phyloP scores from a whole-genome alignment of 345 rosid genomes.

The Reutealis trisperma region DNA sequence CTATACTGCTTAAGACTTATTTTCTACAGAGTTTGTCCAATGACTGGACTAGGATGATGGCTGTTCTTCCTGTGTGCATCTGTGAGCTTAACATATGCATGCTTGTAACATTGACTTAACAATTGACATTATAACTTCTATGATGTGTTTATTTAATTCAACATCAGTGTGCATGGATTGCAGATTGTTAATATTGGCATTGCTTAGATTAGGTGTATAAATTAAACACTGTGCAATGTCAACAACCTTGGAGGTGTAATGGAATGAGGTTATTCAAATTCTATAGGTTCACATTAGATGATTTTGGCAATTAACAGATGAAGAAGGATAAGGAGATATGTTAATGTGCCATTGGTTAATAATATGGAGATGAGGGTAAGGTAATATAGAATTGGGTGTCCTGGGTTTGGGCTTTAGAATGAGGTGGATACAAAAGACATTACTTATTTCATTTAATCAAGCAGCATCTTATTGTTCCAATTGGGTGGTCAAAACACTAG shows the following conservation, averaged over 20 bases:
- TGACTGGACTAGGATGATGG: constrained; percentile 6
- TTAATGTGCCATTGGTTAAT: not conserved
- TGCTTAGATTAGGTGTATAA: not conserved
- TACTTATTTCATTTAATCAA: not conserved
- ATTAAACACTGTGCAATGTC: not conserved
- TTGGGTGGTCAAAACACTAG: not conserved
- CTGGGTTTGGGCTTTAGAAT: constrained; percentile 8
- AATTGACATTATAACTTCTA: not conserved
- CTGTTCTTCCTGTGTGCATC: not conserved
- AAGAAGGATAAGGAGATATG: not conserved
- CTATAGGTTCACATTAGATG: not conserved
- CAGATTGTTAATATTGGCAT: not conserved
- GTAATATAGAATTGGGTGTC: not conserved
- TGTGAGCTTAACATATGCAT: constrained; percentile 1
- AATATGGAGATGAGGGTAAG: not conserved
- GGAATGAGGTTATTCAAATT: not conserved
- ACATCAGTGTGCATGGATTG: not conserved
- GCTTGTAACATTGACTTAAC: not conserved
- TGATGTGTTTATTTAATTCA: not conserved
- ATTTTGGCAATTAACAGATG: not conserved
- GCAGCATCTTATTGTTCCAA: not conserved
- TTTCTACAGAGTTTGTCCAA: not conserved
- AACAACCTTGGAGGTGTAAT: not conserved
- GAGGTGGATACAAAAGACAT: not conserved
- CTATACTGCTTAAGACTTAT: not conserved